These are phyloP conservation scores for Podila horticola DNA, from an alignment of 192 early-diverging fungal species.

Conservation along the genomic window DNA sequence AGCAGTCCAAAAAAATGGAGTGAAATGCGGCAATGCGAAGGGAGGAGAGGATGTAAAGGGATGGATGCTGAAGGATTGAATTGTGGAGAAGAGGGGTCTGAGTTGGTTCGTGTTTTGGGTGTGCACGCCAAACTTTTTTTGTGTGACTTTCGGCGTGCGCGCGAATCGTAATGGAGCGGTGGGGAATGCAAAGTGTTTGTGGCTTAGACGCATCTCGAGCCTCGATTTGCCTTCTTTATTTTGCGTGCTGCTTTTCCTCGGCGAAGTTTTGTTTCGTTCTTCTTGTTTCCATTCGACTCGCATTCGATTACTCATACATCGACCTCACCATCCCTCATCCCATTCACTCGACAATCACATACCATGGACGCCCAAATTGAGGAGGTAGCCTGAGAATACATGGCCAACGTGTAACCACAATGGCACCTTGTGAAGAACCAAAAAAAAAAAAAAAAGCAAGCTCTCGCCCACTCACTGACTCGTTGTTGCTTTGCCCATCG, in stretches of 20 bases:
- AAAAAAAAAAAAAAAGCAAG: no score
- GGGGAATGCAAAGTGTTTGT: conserved; percentile 2
- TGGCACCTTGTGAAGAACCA: no score
- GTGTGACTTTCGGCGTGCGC: conserved; percentile 8
- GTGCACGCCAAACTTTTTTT: not conserved
- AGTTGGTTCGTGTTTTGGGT: not conserved
- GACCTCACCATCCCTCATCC: not conserved
- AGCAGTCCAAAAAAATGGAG: not conserved
- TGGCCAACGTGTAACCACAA: not conserved
- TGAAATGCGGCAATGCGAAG: not conserved
- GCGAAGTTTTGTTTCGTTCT: not conserved
- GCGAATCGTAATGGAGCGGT: not conserved
- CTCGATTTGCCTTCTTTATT: not conserved
- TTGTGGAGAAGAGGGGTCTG: not conserved
- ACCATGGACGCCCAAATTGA: conserved; percentile 45
- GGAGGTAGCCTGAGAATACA: conserved; percentile 9
- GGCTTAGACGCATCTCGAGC: not conserved
- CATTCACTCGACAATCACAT: not conserved
- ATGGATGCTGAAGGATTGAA: not conserved
- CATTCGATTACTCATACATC: not conserved
- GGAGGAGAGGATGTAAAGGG: not conserved
- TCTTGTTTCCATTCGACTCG: conserved; percentile 1
- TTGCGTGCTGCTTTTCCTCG: no score
- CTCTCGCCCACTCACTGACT: conserved; percentile 23
- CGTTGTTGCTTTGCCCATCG: not conserved